Evolutionary conservation across 2,329 filamentous ascomycete genomes (phyloP), one percentile per base, ranked within the genome.

Genomic region (Lasiodiplodia hormozganensis): DNA sequence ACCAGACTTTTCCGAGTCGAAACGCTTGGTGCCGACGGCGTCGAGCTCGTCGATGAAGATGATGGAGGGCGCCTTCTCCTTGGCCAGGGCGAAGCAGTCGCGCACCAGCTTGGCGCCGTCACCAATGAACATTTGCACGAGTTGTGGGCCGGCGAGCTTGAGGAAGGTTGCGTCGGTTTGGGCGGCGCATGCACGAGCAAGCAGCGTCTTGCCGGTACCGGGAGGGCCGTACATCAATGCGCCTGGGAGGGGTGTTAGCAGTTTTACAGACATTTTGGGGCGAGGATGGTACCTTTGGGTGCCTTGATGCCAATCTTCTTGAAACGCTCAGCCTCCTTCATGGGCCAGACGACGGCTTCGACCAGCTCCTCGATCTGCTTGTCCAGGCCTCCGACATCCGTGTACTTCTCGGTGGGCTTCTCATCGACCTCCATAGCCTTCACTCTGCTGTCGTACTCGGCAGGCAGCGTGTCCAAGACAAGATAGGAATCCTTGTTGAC

Each of bases 361-460:
- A 99, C 94, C 67, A 99, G 87, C 83, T 99, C 96, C 81, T 97
- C 95, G 77, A 99, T 99, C 85, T 99, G 96, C 85, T 99, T 99
- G 83, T 97, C 94, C 75, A 99, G 82, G 64, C 96, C 96, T 83
- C 96, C 96, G 16, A 99, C 96, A 83, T 99, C 96, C 67, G 91
- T 96, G 84, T 99, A 99, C 83, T 98, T 97, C 83, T 99, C 96
- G 49, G 94, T 98, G 11, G 96, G 96, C 86, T 99, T 99, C 87
- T 99, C 96, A 76, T 99, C 96, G 8, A 99, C 96, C 85, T 99
- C 96, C 96, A 99, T 99, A 43, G 96, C 96, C 85, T 99, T 99
- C 73, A 99, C 96, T 81, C 96, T 90, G 83, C 95, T 98, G 79
- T 99, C 96, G 78, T 99, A 99, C 81, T 99, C 96, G 57, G 96